Evolutionary conservation across 805 yeast species (phyloP).

Genomic region (Lachancea thermotolerans): DNA sequence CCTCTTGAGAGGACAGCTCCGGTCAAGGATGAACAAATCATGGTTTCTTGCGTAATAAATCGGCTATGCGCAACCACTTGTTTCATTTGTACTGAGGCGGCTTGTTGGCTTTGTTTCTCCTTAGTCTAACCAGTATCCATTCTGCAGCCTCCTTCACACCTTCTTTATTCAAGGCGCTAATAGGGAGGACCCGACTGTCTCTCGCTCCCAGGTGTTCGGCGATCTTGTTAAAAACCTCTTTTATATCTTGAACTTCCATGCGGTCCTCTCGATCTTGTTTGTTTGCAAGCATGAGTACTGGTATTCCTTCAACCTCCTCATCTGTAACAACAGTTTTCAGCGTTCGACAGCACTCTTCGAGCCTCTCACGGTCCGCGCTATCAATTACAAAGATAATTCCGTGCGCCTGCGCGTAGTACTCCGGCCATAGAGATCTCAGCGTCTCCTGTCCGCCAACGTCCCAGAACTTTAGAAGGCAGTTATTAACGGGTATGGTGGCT

Average conservation of each 20-base stretch:
- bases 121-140: conserved; percentile 73
- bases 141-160: conserved; percentile 85
- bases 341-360: conserved; percentile 74
- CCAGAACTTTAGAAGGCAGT: conserved; percentile 72
- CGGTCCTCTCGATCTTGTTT: conserved; percentile 77
- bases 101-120: conserved; percentile 36
- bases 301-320: conserved; percentile 68
- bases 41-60: too few species aligned
- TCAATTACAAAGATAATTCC: conserved; percentile 91
- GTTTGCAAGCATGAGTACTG: conserved; percentile 90
- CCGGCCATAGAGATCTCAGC: conserved; percentile 79
- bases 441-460: conserved; percentile 93
- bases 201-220: conserved; percentile 84
- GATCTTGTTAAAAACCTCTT: conserved; percentile 74
- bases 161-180: conserved; percentile 70
- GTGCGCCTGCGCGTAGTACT: conserved; percentile 79
- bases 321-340: conserved; percentile 48
- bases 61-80: too few species aligned
- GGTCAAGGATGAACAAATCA: too few species aligned
- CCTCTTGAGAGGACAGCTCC: too few species aligned
- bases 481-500: conserved; percentile 37
- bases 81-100: conserved; percentile 32
- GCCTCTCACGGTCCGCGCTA: conserved; percentile 75
- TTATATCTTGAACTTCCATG: conserved; percentile 69
- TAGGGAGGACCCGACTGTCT: conserved; percentile 83